phyloP scores from a whole-genome alignment of 805 yeast genomes.

The Isabelozyma gotoi region DNA sequence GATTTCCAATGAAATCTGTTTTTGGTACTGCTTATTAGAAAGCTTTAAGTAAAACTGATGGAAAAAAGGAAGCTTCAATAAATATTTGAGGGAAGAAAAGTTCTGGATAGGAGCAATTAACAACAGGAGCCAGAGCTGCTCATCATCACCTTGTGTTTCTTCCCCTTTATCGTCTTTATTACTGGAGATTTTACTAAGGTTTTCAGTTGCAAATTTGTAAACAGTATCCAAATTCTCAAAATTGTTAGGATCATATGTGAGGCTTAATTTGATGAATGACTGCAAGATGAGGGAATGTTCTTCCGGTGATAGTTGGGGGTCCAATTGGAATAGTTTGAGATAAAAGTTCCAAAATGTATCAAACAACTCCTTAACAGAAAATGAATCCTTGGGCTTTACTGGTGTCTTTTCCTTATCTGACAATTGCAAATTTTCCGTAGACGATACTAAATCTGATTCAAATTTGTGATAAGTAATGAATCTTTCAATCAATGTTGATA shows the following conservation, averaged over 20 bases:
- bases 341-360: slow-evolving; percentile 67
- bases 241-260: slow-evolving; percentile 65
- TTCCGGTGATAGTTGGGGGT: slow-evolving; percentile 65
- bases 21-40: slow-evolving; percentile 53
- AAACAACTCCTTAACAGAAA: slow-evolving; percentile 31
- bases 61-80: slow-evolving; percentile 50
- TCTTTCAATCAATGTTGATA: slow-evolving; percentile 71
- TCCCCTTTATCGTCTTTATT: slow-evolving; percentile 3
- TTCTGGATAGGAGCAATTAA: slow-evolving; percentile 49
- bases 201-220: slow-evolving; percentile 54
- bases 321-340: slow-evolving; percentile 49
- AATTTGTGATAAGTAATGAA: slow-evolving; percentile 49
- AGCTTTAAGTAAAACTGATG: slow-evolving; percentile 50
- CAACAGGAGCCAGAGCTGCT: slow-evolving; percentile 44
- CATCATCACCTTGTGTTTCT: slow-evolving; percentile 18
- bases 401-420: slow-evolving; percentile 10
- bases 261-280: slow-evolving; percentile 61
- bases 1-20: slow-evolving; percentile 58
- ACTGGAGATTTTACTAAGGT: slow-evolving; percentile 15
- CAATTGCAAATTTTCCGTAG: slow-evolving; percentile 6
- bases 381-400: slow-evolving; percentile 6
- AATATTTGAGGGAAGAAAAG: slow-evolving; percentile 37
- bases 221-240: slow-evolving; percentile 60
- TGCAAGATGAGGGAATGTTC: slow-evolving; percentile 66
- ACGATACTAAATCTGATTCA: slow-evolving; percentile 13